Base-by-base conservation (phyloP, 2,329 filamentous ascomycete species). In the Colletotrichum paranaense region DNA sequence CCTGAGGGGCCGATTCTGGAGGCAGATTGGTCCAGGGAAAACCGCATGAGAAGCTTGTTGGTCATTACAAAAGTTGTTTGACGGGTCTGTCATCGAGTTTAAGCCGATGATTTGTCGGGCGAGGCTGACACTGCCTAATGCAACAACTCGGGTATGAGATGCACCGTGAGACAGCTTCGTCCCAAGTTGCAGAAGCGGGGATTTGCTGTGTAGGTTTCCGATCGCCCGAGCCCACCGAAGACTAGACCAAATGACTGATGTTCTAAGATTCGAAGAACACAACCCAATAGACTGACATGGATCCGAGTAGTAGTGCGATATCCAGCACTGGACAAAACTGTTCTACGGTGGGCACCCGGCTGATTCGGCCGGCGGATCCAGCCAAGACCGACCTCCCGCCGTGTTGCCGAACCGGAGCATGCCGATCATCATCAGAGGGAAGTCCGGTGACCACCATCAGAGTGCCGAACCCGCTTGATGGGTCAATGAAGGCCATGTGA, bases 111-210 rank as follows among this genome's bases (percentile, higher is more conserved):
- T 57, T 30, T 38, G 12, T 42, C 28, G 59, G 53, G 53, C 32
- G 55, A 70, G 46, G 60, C 70, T 73, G 60, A 46, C 46, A 52
- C 59, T 53, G 24, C 57, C 60, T 59, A 70, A 62, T 73, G 70
- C 70, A 70, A 70, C 70, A 65, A 55, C 26, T 73, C 70, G 65
- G 67, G 70, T 73, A 49, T 73, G 70, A 73, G 70, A 60, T 60
- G 69, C 55, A 52, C 70, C 67, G 70, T 73, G 70, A 73, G 70
- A 73, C 70, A 73, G 67, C 70, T 70, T 73, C 70, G 70, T 73
- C 70, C 60, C 60, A 73, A 64, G 59, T 73, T 46, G 60, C 26
- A 56, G 69, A 59, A 72, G 66, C 64, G 69, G 69, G 38, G 38
- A 8, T 49, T 49, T 59, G 26, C 69, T 69, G 42, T 42, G 26